phyloP scores from a whole-genome alignment of 2,329 filamentous ascomycete species.

The Trichoderma sp. region DNA sequence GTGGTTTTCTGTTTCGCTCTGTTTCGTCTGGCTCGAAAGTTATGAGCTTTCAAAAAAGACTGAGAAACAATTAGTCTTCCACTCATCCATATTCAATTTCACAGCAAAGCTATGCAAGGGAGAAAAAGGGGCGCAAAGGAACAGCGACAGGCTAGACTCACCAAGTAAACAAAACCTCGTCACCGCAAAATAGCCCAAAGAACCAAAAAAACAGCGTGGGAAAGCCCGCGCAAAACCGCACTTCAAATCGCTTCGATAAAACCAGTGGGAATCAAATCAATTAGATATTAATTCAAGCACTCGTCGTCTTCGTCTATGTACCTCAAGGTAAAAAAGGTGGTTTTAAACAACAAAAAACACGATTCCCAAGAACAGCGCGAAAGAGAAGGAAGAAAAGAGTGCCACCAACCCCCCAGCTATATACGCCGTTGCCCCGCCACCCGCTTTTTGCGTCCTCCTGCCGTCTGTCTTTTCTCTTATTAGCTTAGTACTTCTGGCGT shows the following conservation, averaged over 20 bases:
- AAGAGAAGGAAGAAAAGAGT: not conserved
- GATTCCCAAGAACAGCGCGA: not conserved
- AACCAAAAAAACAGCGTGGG: not conserved
- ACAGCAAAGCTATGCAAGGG: not conserved
- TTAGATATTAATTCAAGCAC: not conserved
- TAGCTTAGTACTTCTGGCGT: not conserved
- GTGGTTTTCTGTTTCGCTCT: not conserved
- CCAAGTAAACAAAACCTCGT: constrained; percentile 1
- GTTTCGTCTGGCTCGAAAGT: not conserved
- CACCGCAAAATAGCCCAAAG: constrained; percentile 6
- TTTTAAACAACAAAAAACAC: not conserved
- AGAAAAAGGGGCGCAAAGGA: not conserved
- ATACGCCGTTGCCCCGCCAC: constrained; percentile 54
- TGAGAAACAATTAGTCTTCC: not conserved
- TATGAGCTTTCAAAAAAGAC: not conserved
- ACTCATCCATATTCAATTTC: not conserved
- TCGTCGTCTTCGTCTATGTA: not conserved
- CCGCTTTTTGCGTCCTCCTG: constrained; percentile 32
- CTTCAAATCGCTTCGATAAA: not conserved
- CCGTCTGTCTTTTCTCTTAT: not conserved
- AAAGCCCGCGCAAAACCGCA: not conserved
- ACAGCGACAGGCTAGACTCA: not conserved
- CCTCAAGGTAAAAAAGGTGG: no score
- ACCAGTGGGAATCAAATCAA: not conserved
- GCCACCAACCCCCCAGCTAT: constrained; percentile 27